phyloP scores from a whole-genome alignment of 768 basidiomycete species.

The Psilocybe cubensis region DNA sequence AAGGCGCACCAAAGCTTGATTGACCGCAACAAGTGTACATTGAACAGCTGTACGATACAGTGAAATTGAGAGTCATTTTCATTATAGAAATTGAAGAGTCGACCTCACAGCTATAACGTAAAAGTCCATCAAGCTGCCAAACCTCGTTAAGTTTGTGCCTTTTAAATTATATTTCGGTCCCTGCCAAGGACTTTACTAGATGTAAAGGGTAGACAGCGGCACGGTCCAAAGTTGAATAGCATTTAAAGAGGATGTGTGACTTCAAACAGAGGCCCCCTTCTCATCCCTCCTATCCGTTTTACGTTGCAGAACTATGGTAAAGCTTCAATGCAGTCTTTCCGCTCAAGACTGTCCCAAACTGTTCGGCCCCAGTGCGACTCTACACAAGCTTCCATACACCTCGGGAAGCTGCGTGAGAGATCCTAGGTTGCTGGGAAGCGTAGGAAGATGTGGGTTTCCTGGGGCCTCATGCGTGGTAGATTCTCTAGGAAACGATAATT shows the following conservation, averaged over 20 bases:
- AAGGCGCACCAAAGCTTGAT: too few species aligned
- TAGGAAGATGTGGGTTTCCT: conserved; percentile 16
- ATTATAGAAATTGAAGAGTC: too few species aligned
- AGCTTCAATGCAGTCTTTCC: conserved; percentile 6
- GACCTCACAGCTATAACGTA: too few species aligned
- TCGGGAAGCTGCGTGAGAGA: conserved; percentile 15
- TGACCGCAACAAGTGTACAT: too few species aligned
- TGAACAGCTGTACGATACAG: too few species aligned
- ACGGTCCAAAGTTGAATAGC: too few species aligned
- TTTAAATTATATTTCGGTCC: too few species aligned
- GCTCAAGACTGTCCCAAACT: conserved; percentile 5
- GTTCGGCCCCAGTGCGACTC: not conserved
- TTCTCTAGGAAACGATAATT: conserved; percentile 12
- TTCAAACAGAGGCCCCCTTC: not conserved
- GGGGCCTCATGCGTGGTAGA: conserved; percentile 9
- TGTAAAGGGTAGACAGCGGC: not conserved
- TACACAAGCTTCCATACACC: conserved; percentile 7
- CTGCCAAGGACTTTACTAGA: not conserved
- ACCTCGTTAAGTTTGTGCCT: too few species aligned
- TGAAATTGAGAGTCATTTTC: too few species aligned
- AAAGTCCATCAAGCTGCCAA: too few species aligned
- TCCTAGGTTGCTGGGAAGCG: conserved; percentile 9
- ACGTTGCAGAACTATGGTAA: not conserved
- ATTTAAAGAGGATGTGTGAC: too few species aligned
- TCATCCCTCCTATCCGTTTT: not conserved